Percentiles rank a stretch among this genome's conserved stretches.
Conservation (phyloP, 306 rosid species). For the Chamaecrista fasciculata region DNA sequence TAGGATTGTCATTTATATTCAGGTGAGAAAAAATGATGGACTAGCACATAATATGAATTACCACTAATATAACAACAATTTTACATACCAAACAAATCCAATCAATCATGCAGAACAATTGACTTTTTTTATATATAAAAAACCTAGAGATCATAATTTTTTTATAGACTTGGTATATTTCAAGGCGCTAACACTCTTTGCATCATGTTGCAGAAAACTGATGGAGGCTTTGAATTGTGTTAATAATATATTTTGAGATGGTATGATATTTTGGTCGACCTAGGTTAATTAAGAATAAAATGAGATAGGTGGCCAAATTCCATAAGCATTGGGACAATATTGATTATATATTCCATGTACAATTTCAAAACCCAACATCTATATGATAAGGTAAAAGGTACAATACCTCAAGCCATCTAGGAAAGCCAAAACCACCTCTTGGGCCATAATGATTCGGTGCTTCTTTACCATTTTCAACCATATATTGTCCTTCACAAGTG, state of each 20-base stretch:
- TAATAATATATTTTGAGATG: too few relatives aligned
- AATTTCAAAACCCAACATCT: background rate
- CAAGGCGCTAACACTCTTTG: too few relatives aligned
- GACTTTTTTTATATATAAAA: background rate
- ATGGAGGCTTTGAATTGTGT: too few relatives aligned
- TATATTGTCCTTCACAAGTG: slow-evolving; percentile 64
- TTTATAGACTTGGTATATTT: background rate
- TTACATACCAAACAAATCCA: background rate
- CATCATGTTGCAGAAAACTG: too few relatives aligned
- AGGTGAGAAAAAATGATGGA: background rate
- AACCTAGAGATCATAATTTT: background rate
- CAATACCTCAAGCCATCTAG: slow-evolving; percentile 97
- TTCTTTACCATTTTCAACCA: slow-evolving; percentile 60
- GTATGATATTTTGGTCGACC: too few relatives aligned
- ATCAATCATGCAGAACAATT: background rate
- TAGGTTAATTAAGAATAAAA: too few relatives aligned
- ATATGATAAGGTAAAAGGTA: slow-evolving; percentile 2
- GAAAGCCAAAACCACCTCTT: slow-evolving; percentile 81
- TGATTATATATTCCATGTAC: too few relatives aligned
- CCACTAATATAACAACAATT: background rate
- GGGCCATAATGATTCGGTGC: slow-evolving; percentile 51
- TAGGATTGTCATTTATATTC: background rate
- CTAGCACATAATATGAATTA: background rate
- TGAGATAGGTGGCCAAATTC: too few relatives aligned
- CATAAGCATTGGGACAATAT: too few relatives aligned